A percentile compares a stretch with the other conserved stretches of the same genome.
Evolutionary conservation across 1,284 basidiomycete species (phyloP).

Genomic region (Phellopilus nigrolimitatus): DNA sequence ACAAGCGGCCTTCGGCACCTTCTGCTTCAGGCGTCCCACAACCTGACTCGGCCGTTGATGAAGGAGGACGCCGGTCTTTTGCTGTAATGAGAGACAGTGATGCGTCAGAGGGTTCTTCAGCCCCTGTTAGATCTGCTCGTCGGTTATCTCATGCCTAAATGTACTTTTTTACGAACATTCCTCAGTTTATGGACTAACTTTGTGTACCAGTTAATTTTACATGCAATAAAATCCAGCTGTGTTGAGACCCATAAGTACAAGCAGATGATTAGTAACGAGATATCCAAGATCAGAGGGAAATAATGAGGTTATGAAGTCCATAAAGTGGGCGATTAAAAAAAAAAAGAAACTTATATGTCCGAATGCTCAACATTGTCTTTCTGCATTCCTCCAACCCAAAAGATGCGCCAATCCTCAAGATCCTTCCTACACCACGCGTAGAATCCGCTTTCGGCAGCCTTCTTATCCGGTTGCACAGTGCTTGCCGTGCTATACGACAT

Average conservation of each 20-base stretch:
- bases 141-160: constrained; percentile 13
- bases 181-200: background rate
- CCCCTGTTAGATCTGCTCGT: constrained; percentile 1
- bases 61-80: constrained; percentile 31
- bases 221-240: background rate
- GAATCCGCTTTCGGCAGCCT: constrained; percentile 54
- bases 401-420: constrained; percentile 64
- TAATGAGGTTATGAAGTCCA: background rate
- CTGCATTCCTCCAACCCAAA: constrained; percentile 67
- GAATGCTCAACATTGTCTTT: constrained; percentile 29
- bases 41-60: constrained; percentile 7
- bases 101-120: constrained; percentile 22
- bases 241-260: background rate
- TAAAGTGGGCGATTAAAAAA: background rate
- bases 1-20: constrained; percentile 30
- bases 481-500: constrained; percentile 46
- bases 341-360: constrained; percentile 18
- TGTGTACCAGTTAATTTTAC: background rate
- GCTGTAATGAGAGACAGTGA: constrained; percentile 30
- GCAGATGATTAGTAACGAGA: too few species aligned
- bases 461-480: constrained; percentile 43
- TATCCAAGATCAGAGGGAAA: too few species aligned
- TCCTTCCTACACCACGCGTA: constrained; percentile 73
- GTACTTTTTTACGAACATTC: background rate
- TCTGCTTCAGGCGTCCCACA: constrained; percentile 2